Conservation (phyloP, 768 basidiomycete genomes). For the Boletus patriciae region DNA sequence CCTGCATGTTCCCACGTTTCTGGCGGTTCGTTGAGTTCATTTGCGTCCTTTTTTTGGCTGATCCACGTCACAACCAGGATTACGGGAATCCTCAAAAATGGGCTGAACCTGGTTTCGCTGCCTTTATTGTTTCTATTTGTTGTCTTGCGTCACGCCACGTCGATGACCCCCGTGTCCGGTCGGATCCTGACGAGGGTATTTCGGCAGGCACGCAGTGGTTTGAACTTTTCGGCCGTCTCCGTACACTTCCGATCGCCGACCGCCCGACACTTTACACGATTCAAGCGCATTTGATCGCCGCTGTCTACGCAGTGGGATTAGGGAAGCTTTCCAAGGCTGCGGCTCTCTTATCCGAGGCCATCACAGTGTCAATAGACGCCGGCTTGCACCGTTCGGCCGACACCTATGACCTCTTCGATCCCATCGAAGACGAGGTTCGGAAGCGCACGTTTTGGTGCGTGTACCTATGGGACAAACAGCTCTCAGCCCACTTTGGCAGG, state of each 20-base stretch:
- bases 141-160: constrained; percentile 91
- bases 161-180: constrained; percentile 86
- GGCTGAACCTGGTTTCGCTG: constrained; percentile 93
- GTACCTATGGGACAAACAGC: constrained; percentile 95
- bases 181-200: constrained; percentile 78
- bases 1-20: constrained; percentile 87
- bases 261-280: constrained; percentile 89
- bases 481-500: constrained; percentile 83
- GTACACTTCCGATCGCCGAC: constrained; percentile 87
- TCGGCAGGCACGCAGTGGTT: constrained; percentile 92
- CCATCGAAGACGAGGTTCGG: constrained; percentile 86
- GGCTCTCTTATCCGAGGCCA: constrained; percentile 79
- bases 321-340: constrained; percentile 88
- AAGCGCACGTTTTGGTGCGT: constrained; percentile 97
- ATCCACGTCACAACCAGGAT: constrained; percentile 49
- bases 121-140: constrained; percentile 91
- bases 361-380: constrained; percentile 85
- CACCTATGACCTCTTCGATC: constrained; percentile 82
- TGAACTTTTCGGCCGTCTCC: constrained; percentile 80
- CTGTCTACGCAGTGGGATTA: constrained; percentile 87
- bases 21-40: constrained; percentile 51
- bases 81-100: constrained; percentile 94
- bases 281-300: constrained; percentile 88
- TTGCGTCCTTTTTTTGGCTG: constrained; percentile 15
- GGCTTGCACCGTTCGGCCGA: constrained; percentile 88